Evolutionary conservation across 169 alveolate genomes (phyloP), one percentile per base, ranked within the genome.

Genomic region (Plasmodium reichenowi): DNA sequence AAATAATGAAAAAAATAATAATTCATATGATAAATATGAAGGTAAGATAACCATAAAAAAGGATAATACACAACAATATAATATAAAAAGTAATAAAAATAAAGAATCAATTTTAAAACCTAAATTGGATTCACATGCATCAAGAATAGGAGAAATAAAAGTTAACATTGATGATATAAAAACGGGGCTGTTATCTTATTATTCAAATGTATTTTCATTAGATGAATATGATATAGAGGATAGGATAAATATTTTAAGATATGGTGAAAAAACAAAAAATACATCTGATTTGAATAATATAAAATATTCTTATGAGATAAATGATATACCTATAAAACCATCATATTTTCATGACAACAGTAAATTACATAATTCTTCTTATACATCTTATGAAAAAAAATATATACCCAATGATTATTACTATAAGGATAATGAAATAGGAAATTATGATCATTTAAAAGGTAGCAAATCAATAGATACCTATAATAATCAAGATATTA

Each of bases 221-320:
- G 89, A 78, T 13, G 78, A 78, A 43, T 78, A 78, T 60, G 89
- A 78, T 66, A 78, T 78, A 78, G 89, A 47, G 47, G 89, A 78
- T 17, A 48, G 89, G 67, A 64, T 78, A 50, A 78, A 64, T 15
- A 78, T 78, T 64, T 48, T 78, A 45, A 63, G 52, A 26, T 78
- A 78, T 24, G 89, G 89, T 22, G 71, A 78, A 22, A 32, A 32
- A 32, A 32, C 9, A 32, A 78, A 78, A 78, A 78, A 78, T 45
- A 29, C 52, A 64, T 52, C 71, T 64, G 71, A 78, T 13, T 70
- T 20, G 48, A 22, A 43, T 45, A 45, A 78, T 58, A 26, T 59
- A 43, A 74, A 74, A 60, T 74, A 24, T 74, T 29, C 32, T 22
- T 64, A 67, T 43, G 24, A 64, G 67, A 78, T 64, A 7, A 50